Evolutionary conservation across 2,329 filamentous ascomycete genomes (phyloP), one percentile per base, ranked within the genome.

Genomic region (Tolypocladium tropicale): DNA sequence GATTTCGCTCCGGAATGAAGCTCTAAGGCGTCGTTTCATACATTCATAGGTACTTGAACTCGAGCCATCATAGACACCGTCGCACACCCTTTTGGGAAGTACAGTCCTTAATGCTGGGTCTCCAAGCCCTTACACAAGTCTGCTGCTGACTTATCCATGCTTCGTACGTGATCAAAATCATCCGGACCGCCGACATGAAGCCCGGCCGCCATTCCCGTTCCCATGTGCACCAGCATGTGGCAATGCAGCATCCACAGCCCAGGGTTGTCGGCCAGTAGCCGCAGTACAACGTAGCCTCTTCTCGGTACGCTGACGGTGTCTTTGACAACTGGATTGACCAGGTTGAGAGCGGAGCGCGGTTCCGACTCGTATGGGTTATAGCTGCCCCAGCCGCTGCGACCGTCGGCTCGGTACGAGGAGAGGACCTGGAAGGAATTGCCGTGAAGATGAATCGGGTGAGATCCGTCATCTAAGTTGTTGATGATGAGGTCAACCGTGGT

Each of bases 361-460:
- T 54, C 49, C 3, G 54, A 55, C 11, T 63, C 58, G 25, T 55
- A 64, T 4, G 65, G 63, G 36, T 65, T 65, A 48, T 64, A 66
- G 56, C 61, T 65, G 6, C 64, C 65, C 55, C 63, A 62, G 23
- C 64, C 60, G 21, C 32, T 53, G 3, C 59, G 58, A 11, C 60
- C 59, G 3, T 61, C 57, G n/a, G 61, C 59, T 12, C 59, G 43
- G 23, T 56, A 62, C 0, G 63, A 62, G 1, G 62, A 59, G 28
- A 70, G 53, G 9, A 78, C 70, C 57, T 79, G 76, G 65, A 83
- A 81, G 53, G 72, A 71, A 63, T 82, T 74, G 0, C 80, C 80
- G 65, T 85, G 84, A 0, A 86, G 68, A 67, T 86, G 82, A 28
- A 70, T 62, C 0, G 66, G 68, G 28, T 70, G 68, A 16, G 62